A percentile compares a stretch with the other conserved stretches of the same genome.
Evolutionary conservation across 2,329 filamentous ascomycete species (phyloP).

Genomic region (Colletotrichum salicis): DNA sequence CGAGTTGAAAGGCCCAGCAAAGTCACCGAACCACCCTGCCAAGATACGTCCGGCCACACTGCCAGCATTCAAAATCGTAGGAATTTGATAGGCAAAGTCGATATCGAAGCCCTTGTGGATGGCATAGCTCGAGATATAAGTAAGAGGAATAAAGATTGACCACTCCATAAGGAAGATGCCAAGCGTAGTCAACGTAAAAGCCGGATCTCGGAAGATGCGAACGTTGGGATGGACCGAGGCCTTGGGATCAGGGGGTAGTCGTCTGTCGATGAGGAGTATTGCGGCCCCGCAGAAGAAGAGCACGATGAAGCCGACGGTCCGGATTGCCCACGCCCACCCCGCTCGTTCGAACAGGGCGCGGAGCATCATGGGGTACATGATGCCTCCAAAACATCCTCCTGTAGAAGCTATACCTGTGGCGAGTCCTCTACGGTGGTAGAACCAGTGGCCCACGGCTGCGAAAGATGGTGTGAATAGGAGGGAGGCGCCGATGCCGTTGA

Average conservation of each 20-base stretch:
- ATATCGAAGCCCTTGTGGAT: slow-evolving; percentile 70
- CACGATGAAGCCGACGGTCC: slow-evolving; percentile 59
- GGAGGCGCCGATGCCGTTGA: slow-evolving; percentile 79
- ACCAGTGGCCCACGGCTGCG: slow-evolving; percentile 75
- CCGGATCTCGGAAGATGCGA: slow-evolving; percentile 69
- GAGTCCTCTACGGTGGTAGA: slow-evolving; percentile 76
- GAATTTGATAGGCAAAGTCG: slow-evolving; percentile 77
- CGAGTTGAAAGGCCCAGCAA: slow-evolving; percentile 85
- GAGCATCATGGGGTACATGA: slow-evolving; percentile 70
- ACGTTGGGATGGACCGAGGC: slow-evolving; percentile 71
- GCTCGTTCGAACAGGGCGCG: slow-evolving; percentile 39
- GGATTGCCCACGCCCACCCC: slow-evolving; percentile 55
- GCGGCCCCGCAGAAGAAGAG: slow-evolving; percentile 56
- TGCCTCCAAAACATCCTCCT: slow-evolving; percentile 76
- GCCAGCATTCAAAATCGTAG: slow-evolving; percentile 85
- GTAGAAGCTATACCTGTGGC: slow-evolving; percentile 85
- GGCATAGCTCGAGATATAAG: slow-evolving; percentile 83
- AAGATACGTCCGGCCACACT: slow-evolving; percentile 81
- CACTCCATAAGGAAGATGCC: slow-evolving; percentile 79
- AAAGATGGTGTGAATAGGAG: slow-evolving; percentile 87
- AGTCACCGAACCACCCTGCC: slow-evolving; percentile 82
- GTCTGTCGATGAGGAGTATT: slow-evolving; percentile 62
- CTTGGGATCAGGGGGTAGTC: slow-evolving; percentile 69
- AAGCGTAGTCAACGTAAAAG: slow-evolving; percentile 72
- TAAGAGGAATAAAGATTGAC: slow-evolving; percentile 81